Percentiles rank a stretch among this genome's conserved stretches.
phyloP scores from a whole-genome alignment of 345 rosid genomes.

The Litchi chinensis region DNA sequence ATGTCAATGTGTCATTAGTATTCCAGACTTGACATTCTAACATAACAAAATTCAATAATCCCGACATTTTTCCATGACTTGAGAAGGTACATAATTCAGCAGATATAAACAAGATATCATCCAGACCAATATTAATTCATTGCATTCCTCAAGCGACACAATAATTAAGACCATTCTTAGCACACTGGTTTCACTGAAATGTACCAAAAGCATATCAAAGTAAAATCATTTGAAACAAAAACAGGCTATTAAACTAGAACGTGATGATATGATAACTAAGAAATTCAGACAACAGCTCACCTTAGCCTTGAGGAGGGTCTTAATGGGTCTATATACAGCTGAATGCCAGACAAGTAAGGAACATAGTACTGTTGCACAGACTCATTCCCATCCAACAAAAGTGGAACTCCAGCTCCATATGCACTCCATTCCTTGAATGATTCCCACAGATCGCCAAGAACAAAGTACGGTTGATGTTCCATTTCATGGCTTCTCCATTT shows the following conservation, averaged over 20 bases:
- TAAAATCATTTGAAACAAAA: not conserved
- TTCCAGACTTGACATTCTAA: not conserved
- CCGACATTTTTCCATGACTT: not conserved
- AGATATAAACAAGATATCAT: not conserved
- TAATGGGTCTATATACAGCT: constrained; percentile 62
- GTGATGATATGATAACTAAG: not conserved
- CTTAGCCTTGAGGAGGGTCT: constrained; percentile 48
- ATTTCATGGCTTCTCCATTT: constrained; percentile 37
- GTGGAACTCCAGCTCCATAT: constrained; percentile 88
- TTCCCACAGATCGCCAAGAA: constrained; percentile 85
- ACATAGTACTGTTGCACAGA: constrained; percentile 86
- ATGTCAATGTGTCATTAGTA: not conserved
- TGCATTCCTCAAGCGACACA: not conserved
- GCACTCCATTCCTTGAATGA: constrained; percentile 92
- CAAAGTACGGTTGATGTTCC: constrained; percentile 45
- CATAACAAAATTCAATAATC: not conserved
- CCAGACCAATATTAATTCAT: not conserved
- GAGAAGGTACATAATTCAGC: not conserved
- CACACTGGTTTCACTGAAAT: not conserved
- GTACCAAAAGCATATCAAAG: not conserved
- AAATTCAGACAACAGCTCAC: constrained; percentile 37
- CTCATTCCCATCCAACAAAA: constrained; percentile 69
- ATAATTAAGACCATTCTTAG: not conserved
- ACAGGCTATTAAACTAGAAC: not conserved
- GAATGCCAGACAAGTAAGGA: constrained; percentile 92